Base-by-base conservation (phyloP, 768 basidiomycete species). In the Termitomyces sp. region DNA sequence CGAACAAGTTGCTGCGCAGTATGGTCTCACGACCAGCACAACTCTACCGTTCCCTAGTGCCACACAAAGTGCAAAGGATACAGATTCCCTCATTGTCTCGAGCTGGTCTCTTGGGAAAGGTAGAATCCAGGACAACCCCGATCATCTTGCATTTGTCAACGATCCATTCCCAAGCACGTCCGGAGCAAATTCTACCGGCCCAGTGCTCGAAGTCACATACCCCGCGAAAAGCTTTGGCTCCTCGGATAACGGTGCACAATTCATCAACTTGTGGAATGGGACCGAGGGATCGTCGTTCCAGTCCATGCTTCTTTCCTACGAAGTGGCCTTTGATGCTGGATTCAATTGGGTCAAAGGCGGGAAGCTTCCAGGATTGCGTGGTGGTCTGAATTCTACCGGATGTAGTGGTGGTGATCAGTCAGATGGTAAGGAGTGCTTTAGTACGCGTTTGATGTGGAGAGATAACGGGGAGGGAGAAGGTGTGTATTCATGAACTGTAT, bases 271-370 rank as follows among this genome's bases (percentile, higher is more conserved):
- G 5, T 90, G 86, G 84, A 87, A 90, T 59, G 72, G 77, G 7
- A 75, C 78, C 2, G 78, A 82, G 56, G 77, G 76, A 3, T 76
- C 77, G 26, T 68, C 70, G 19, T 88, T 87, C 61, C 72, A 80
- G 58, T 79, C 82, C 41, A 87, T 90, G 87, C 67, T 88, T 53
- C 67, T 89, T 17, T 77, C 82, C 8, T 90, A 91, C 68, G 88
- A 91, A 62, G 71, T 91, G 26, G 86, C 87, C 1, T 89, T 92
- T 64, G 82, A 84, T 56, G 45, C 68, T 0, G 70, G 67, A 41
- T 92, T 87, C 65, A 71, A 85, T 62, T 92, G 82, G 78, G 85
- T 87, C 28, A 83, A 84, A 63, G 81, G 86, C 24, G 88, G 86
- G 21, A 90, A 90, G 71, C 77, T 91, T 10, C 89, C 89, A 11